Conservation (phyloP, 805 yeast genomes). For the Lachancea meyersii region DNA sequence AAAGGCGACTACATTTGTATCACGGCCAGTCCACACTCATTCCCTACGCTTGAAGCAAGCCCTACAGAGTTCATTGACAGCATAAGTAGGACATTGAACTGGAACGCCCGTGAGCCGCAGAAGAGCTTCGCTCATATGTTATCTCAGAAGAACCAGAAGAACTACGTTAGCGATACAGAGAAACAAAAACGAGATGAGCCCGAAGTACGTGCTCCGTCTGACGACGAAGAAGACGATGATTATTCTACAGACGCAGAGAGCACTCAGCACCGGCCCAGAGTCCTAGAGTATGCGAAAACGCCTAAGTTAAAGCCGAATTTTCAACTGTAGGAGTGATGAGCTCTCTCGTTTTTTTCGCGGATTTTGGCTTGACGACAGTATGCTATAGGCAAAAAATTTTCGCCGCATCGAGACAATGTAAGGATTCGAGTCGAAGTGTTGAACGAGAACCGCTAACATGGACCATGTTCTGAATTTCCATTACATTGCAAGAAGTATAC, state of each 20-base stretch:
- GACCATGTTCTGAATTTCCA: too few species aligned
- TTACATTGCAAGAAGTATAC: too few species aligned
- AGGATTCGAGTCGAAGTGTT: slow-evolving; percentile 2
- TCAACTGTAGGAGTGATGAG: slow-evolving; percentile 4
- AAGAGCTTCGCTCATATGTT: slow-evolving; percentile 65
- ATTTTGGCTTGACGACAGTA: neutral
- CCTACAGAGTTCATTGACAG: slow-evolving; percentile 76
- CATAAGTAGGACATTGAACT: slow-evolving; percentile 78
- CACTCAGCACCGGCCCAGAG: slow-evolving; percentile 1
- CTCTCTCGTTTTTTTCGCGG: neutral
- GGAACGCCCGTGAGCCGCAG: slow-evolving; percentile 90
- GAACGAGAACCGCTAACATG: too few species aligned
- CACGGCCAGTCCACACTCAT: slow-evolving; percentile 82
- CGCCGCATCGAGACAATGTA: neutral
- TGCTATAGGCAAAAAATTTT: neutral
- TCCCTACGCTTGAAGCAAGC: slow-evolving; percentile 81
- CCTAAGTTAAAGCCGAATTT: slow-evolving; percentile 8
- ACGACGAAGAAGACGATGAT: slow-evolving; percentile 13
- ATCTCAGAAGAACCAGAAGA: slow-evolving; percentile 49
- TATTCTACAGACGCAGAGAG: slow-evolving; percentile 9
- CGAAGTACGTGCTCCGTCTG: slow-evolving; percentile 14
- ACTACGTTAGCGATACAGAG: slow-evolving; percentile 30
- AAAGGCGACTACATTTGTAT: slow-evolving; percentile 83
- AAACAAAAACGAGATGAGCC: slow-evolving; percentile 13
- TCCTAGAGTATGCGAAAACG: neutral